A percentile compares a stretch with the other conserved stretches of the same genome.
phyloP scores from a whole-genome alignment of 2,329 filamentous ascomycete genomes.

The Alternaria ventricosa region DNA sequence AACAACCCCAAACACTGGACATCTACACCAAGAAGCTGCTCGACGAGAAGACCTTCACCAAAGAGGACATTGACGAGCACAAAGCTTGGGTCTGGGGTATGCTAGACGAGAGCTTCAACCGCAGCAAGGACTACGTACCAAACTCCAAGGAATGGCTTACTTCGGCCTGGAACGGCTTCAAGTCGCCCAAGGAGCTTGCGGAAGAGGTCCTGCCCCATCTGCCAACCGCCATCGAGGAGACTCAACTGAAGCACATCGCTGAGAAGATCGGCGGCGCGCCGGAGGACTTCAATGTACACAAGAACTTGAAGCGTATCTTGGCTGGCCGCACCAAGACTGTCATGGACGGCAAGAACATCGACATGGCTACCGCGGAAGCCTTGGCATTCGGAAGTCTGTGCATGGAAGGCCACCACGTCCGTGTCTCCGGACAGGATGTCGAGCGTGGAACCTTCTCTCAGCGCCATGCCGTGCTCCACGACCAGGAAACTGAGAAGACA shows the following conservation, averaged over 20 bases:
- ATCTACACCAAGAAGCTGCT: conserved; percentile 92
- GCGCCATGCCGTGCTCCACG: conserved; percentile 94
- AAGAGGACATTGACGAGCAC: conserved; percentile 98
- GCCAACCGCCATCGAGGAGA: conserved; percentile 77
- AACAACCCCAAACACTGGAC: conserved; percentile 84
- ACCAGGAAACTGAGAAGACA: conserved; percentile 91
- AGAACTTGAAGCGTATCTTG: conserved; percentile 97
- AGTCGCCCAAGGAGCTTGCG: conserved; percentile 96
- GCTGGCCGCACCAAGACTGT: conserved; percentile 89
- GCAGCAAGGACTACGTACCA: conserved; percentile 96
- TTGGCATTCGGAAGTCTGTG: conserved; percentile 92
- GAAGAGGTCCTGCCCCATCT: conserved; percentile 92
- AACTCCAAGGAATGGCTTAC: conserved; percentile 98
- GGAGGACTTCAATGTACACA: conserved; percentile 87
- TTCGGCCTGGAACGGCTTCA: conserved; percentile 99
- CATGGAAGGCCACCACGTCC: conserved; percentile 93
- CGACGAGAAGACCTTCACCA: conserved; percentile 91
- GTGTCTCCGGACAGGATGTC: conserved; percentile 97
- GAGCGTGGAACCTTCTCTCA: conserved; percentile 99
- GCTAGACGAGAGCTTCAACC: conserved; percentile 96
- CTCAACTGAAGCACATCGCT: conserved; percentile 81
- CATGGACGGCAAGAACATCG: conserved; percentile 89
- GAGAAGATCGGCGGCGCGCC: conserved; percentile 78
- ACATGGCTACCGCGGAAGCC: conserved; percentile 97
- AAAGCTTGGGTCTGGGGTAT: conserved; percentile 99